Percentiles rank a stretch among this genome's conserved stretches.
These are phyloP conservation scores for Ilyonectria robusta DNA, from an alignment of 2,329 filamentous ascomycete species.

Conservation along the genomic window DNA sequence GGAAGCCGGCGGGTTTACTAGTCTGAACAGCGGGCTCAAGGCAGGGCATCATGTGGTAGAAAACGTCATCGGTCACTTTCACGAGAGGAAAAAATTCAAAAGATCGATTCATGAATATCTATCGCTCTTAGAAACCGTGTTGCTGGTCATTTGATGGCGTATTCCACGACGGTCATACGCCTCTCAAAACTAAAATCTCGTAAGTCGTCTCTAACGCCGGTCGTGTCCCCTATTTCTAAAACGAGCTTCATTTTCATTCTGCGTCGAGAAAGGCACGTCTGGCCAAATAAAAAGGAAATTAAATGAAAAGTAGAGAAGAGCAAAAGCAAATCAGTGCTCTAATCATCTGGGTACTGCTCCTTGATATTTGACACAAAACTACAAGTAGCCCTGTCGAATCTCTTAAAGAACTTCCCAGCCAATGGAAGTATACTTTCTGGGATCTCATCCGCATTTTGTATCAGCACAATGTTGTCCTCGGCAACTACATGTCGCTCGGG, in stretches of 20 bases:
- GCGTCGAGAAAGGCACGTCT: background rate
- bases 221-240: conserved; percentile 8
- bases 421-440: conserved; percentile 73
- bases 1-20: background rate
- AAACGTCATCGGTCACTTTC: background rate
- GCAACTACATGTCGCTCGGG: conserved; percentile 58
- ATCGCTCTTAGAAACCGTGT: background rate
- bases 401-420: conserved; percentile 90
- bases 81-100: background rate
- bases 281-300: background rate
- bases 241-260: background rate
- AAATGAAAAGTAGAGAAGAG: conserved; percentile 3
- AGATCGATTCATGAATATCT: conserved; percentile 17
- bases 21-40: background rate
- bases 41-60: background rate
- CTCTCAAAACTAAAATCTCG: conserved; percentile 8
- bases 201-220: conserved; percentile 14
- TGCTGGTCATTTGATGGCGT: background rate
- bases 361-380: conserved; percentile 85
- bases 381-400: conserved; percentile 78
- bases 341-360: conserved; percentile 92
- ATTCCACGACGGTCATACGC: conserved; percentile 8
- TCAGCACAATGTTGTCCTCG: conserved; percentile 83
- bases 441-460: conserved; percentile 63
- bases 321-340: conserved; percentile 19